Evolutionary conservation across 331 rosid genomes (phyloP).

Genomic region (Arachis monticola): DNA sequence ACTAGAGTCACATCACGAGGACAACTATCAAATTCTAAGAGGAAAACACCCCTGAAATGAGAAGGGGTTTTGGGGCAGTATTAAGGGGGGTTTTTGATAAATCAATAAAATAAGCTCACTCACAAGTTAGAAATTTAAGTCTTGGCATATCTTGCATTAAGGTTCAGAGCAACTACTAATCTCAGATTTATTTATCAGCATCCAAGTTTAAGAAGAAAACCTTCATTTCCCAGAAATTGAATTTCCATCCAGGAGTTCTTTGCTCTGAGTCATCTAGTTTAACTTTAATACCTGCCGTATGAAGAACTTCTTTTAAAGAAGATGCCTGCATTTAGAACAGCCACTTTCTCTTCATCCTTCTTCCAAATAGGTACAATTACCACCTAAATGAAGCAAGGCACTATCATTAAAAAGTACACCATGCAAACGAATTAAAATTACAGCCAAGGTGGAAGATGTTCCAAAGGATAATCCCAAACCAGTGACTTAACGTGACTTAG

Average conservation of each 20-base stretch:
- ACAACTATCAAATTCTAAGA: slow-evolving; percentile 90
- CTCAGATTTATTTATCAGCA: not conserved
- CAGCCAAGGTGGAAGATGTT: too few species aligned
- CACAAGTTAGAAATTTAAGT: slow-evolving; percentile 8
- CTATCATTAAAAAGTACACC: too few species aligned
- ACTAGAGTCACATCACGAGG: slow-evolving; percentile 52
- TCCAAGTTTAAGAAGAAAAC: slow-evolving; percentile 48
- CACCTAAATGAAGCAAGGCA: too few species aligned
- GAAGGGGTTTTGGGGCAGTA: slow-evolving; percentile 13
- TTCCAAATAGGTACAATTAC: too few species aligned
- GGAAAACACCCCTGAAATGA: slow-evolving; percentile 94
- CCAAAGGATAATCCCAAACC: slow-evolving; percentile 18
- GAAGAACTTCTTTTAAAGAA: too few species aligned
- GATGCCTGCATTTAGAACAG: too few species aligned
- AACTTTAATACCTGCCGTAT: slow-evolving; percentile 75
- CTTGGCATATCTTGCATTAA: too few species aligned
- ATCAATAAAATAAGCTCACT: too few species aligned
- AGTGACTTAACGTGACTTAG: slow-evolving; percentile 9
- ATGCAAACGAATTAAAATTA: too few species aligned
- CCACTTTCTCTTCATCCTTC: too few species aligned
- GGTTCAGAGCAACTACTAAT: slow-evolving; percentile 24
- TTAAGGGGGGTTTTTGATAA: too few species aligned
- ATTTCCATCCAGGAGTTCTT: slow-evolving; percentile 96
- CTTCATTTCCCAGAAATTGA: slow-evolving; percentile 99
- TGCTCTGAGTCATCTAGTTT: slow-evolving; percentile 89